Conservation (phyloP, 2,329 filamentous ascomycete species). For the Verticillium nonalfalfae region DNA sequence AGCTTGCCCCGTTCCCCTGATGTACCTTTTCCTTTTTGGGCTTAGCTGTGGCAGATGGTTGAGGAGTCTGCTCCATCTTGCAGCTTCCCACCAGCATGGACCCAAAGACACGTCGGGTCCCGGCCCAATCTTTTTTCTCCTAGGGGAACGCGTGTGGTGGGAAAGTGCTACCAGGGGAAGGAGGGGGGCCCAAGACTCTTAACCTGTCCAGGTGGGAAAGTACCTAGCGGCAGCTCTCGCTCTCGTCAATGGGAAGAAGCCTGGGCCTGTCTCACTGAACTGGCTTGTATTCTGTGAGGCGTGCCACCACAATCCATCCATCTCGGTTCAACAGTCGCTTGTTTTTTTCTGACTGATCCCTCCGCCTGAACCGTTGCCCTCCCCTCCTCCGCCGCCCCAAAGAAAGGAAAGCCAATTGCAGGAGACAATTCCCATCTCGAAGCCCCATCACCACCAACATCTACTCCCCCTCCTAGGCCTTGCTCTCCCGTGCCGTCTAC, state of each 20-base stretch:
- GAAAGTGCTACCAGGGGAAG: background rate
- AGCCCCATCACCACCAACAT: background rate
- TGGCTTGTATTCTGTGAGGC: background rate
- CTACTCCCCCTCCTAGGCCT: background rate
- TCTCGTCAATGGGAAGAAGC: background rate
- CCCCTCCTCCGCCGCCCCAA: background rate
- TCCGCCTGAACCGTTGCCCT: background rate
- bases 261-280: background rate
- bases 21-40: slow-evolving; percentile 17
- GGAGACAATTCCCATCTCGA: background rate
- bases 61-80: slow-evolving; percentile 22
- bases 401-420: slow-evolving; percentile 1
- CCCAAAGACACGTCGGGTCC: slow-evolving; percentile 2
- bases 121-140: slow-evolving; percentile 4
- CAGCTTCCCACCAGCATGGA: slow-evolving; percentile 11
- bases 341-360: slow-evolving; percentile 7
- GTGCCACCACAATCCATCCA: background rate
- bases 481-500: slow-evolving; percentile 4
- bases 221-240: background rate
- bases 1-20: slow-evolving; percentile 1
- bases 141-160: slow-evolving; percentile 1
- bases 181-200: background rate
- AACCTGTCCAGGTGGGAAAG: background rate
- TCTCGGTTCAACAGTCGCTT: slow-evolving; percentile 13
- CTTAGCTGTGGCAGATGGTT: slow-evolving; percentile 34